These are phyloP conservation scores for Ogataea wickerhamii DNA, from an alignment of 805 yeast genomes.

Conservation along the genomic window DNA sequence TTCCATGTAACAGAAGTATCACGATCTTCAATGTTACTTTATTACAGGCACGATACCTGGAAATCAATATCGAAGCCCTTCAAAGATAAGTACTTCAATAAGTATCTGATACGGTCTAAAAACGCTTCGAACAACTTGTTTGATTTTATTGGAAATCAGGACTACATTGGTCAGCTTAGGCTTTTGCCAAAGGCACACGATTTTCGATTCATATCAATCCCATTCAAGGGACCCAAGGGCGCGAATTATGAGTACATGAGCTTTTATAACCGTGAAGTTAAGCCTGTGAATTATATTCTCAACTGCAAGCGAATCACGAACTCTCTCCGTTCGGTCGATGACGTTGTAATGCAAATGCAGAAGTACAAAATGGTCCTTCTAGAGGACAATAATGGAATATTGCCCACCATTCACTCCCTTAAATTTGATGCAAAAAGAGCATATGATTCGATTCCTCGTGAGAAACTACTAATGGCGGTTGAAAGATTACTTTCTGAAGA, in stretches of 20 bases:
- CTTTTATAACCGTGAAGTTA: slow-evolving; percentile 36
- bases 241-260: slow-evolving; percentile 34
- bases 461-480: slow-evolving; percentile 22
- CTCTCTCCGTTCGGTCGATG: slow-evolving; percentile 36
- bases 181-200: slow-evolving; percentile 59
- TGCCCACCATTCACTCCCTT: slow-evolving; percentile 45
- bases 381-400: slow-evolving; percentile 8
- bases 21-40: slow-evolving; percentile 37
- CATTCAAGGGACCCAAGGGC: slow-evolving; percentile 37
- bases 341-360: slow-evolving; percentile 39
- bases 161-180: slow-evolving; percentile 41
- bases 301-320: slow-evolving; percentile 21
- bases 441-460: slow-evolving; percentile 66
- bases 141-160: slow-evolving; percentile 22
- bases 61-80: slow-evolving; percentile 37
- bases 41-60: slow-evolving; percentile 64
- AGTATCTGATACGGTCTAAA: slow-evolving; percentile 31
- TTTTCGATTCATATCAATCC: slow-evolving; percentile 59
- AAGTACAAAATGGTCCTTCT: slow-evolving; percentile 34
- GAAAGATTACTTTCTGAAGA: slow-evolving; percentile 18
- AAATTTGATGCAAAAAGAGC: slow-evolving; percentile 78
- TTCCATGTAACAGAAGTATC: slow-evolving; percentile 68
- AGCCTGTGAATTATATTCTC: slow-evolving; percentile 41
- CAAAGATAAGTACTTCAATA: slow-evolving; percentile 38
- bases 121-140: slow-evolving; percentile 12